These are phyloP conservation scores for Hippophae tibetana DNA, from an alignment of 306 rosid genomes.

Conservation along the genomic window DNA sequence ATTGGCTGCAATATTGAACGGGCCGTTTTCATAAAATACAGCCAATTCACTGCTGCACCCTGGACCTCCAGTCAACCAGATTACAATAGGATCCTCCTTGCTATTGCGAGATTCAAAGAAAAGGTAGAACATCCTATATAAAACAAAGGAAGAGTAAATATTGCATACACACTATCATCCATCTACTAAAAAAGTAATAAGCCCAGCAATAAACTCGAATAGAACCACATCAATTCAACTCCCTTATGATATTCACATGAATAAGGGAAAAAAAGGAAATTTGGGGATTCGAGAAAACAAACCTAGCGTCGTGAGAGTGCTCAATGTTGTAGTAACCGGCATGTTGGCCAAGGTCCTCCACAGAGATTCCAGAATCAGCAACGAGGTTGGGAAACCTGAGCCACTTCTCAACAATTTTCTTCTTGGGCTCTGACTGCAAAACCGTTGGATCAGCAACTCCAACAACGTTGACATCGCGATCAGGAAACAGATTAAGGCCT, in stretches of 20 bases:
- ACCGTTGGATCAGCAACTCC: slow-evolving; percentile 5
- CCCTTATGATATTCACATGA: no score
- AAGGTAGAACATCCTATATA: slow-evolving; percentile 80
- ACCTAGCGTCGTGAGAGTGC: slow-evolving; percentile 82
- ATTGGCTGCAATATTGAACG: slow-evolving; percentile 70
- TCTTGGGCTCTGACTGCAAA: not conserved
- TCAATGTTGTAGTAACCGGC: slow-evolving; percentile 81
- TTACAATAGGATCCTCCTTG: slow-evolving; percentile 81
- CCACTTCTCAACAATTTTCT: slow-evolving; percentile 61
- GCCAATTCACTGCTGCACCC: slow-evolving; percentile 99
- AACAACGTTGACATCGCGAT: slow-evolving; percentile 47
- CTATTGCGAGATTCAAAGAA: slow-evolving; percentile 78
- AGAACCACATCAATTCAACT: no score
- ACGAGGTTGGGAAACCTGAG: slow-evolving; percentile 46
- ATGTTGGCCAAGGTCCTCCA: slow-evolving; percentile 75
- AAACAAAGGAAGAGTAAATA: slow-evolving; percentile 13
- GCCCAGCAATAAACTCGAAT: no score
- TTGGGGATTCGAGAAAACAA: not conserved
- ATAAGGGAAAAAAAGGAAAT: no score
- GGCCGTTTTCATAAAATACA: slow-evolving; percentile 88
- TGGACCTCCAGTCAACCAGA: slow-evolving; percentile 98
- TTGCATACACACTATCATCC: not conserved
- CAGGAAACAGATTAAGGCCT: slow-evolving; percentile 66
- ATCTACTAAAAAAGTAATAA: no score
- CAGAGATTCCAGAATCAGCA: slow-evolving; percentile 29